A percentile compares a stretch with the other conserved stretches of the same genome.
These are phyloP conservation scores for Abortiporus biennis DNA, from an alignment of 1,284 basidiomycete species.

Conservation along the genomic window DNA sequence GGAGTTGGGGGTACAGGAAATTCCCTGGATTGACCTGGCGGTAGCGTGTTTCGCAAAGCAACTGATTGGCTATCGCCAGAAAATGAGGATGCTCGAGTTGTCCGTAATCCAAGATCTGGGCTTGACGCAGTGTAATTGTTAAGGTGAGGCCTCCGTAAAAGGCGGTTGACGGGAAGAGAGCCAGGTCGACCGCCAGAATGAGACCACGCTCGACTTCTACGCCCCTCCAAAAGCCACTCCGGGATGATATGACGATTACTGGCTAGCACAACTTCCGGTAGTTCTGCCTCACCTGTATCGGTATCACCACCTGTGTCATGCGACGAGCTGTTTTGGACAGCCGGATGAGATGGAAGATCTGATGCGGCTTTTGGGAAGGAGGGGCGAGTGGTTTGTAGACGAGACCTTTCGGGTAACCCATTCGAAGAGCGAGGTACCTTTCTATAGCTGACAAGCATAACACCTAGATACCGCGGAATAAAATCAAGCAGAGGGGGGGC, in stretches of 20 bases:
- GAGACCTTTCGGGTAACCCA: constrained; percentile 5
- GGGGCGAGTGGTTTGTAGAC: constrained; percentile 5
- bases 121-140: constrained; percentile 55
- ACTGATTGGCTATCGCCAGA: constrained; percentile 12
- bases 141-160: constrained; percentile 30
- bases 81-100: constrained; percentile 12
- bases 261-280: constrained; percentile 89
- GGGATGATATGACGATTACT: constrained; percentile 95
- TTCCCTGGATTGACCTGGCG: constrained; percentile 34
- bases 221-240: constrained; percentile 78
- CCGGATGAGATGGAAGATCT: constrained; percentile 17
- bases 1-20: constrained; percentile 45
- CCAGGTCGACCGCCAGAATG: constrained; percentile 32
- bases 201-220: constrained; percentile 45
- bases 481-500: constrained; percentile 89
- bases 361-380: constrained; percentile 30
- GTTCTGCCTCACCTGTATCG: constrained; percentile 61
- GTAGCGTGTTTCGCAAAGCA: too few species aligned
- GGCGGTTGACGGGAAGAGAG: constrained; percentile 16
- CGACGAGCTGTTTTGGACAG: too few species aligned
- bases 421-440: constrained; percentile 43
- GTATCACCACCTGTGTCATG: constrained; percentile 33
- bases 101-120: constrained; percentile 46
- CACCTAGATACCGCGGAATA: constrained; percentile 95
- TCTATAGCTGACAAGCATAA: constrained; percentile 96